Conservation (phyloP, 345 rosid genomes). For the Populus pruinosa region DNA sequence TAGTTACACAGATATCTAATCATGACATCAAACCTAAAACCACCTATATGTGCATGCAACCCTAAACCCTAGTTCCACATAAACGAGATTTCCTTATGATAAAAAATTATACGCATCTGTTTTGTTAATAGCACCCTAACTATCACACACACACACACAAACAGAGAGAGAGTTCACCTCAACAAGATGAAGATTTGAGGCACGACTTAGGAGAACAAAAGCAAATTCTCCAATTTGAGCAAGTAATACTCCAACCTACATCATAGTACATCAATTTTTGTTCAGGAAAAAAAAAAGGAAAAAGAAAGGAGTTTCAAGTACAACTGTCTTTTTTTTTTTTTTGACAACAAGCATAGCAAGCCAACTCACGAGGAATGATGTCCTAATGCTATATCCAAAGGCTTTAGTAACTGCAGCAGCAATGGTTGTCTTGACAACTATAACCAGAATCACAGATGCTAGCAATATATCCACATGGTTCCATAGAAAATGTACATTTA, state of each 20-base stretch:
- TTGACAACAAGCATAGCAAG: conserved; percentile 13
- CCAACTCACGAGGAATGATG: conserved; percentile 81
- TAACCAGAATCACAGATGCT: conserved; percentile 88
- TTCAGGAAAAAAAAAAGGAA: not conserved
- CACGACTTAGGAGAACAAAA: conserved; percentile 90
- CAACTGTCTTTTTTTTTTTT: not conserved
- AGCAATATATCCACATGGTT: conserved; percentile 95
- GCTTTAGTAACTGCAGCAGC: conserved; percentile 63
- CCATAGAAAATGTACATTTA: conserved; percentile 96
- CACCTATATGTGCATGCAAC: not conserved
- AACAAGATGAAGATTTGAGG: conserved; percentile 87
- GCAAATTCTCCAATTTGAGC: conserved; percentile 99
- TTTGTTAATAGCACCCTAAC: not conserved
- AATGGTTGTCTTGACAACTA: conserved; percentile 84
- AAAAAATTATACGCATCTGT: not conserved
- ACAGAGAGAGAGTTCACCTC: conserved; percentile 49
- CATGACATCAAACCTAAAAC: not conserved
- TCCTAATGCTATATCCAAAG: conserved; percentile 75
- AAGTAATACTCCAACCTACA: conserved; percentile 81
- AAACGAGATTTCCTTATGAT: not conserved
- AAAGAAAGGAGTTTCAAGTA: not conserved
- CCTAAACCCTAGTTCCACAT: not conserved
- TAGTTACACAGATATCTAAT: not conserved
- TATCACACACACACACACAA: not conserved
- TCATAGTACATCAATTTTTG: not conserved